Conservation (phyloP, 441 rosid species). For the Lepidium campestre region DNA sequence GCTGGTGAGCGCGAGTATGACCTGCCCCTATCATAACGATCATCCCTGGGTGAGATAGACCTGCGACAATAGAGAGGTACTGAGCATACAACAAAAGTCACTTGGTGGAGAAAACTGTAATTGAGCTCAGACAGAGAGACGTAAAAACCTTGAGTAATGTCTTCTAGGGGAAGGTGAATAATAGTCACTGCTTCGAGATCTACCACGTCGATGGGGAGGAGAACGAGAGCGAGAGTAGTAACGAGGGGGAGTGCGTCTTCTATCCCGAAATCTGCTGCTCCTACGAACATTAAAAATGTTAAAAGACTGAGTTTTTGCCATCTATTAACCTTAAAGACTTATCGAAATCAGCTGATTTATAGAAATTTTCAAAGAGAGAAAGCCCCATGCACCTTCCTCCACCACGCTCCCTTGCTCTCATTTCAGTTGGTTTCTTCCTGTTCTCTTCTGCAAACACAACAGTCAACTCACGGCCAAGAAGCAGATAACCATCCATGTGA, state of each 20-base stretch:
- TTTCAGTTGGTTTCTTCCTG: conserved; percentile 64
- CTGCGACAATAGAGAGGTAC: conserved; percentile 30
- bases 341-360: neutral
- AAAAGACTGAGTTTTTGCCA: neutral
- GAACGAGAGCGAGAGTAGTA: conserved; percentile 39
- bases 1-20: conserved; percentile 66
- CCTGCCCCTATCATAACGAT: conserved; percentile 44
- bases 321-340: neutral
- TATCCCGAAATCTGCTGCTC: conserved; percentile 47
- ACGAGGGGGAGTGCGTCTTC: conserved; percentile 62
- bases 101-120: neutral
- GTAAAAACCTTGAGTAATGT: conserved; percentile 49
- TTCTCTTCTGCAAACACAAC: conserved; percentile 74
- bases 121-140: neutral
- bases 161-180: conserved; percentile 59
- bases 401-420: conserved; percentile 56
- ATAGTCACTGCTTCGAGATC: conserved; percentile 63
- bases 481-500: conserved; percentile 65
- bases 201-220: conserved; percentile 56
- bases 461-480: conserved; percentile 57
- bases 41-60: conserved; percentile 68
- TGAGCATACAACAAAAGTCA: neutral
- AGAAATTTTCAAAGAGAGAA: neutral
- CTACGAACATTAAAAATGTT: conserved; percentile 12
- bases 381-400: conserved; percentile 31